These are phyloP conservation scores for Boehmeria nivea DNA, from an alignment of 306 rosid genomes.

Conservation along the genomic window DNA sequence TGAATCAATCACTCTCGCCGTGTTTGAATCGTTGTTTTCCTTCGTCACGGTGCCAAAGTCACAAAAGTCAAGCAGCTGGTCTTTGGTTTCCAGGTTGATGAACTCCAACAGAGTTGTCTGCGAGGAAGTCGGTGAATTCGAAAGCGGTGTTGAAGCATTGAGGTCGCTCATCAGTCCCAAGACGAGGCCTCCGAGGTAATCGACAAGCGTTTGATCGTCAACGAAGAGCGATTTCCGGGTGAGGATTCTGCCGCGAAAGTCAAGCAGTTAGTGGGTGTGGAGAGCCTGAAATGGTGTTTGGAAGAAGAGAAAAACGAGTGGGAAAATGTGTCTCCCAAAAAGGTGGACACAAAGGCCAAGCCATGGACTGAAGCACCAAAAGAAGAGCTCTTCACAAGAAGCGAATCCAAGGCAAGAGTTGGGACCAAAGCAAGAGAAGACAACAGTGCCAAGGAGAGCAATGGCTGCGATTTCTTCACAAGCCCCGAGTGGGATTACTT, in stretches of 20 bases:
- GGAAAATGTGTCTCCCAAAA: conserved; percentile 26
- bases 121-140: conserved; percentile 14
- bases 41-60: conserved; percentile 23
- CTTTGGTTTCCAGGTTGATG: conserved; percentile 19
- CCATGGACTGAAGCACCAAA: conserved; percentile 32
- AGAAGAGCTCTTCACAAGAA: conserved; percentile 19
- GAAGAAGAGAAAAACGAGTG: conserved; percentile 30
- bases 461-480: conserved; percentile 3
- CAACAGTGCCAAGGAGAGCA: not conserved
- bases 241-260: conserved; percentile 10
- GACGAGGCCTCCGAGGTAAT: conserved; percentile 10
- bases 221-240: conserved; percentile 12
- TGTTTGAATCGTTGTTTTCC: conserved; percentile 30
- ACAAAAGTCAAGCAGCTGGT: conserved; percentile 4
- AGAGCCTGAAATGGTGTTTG: conserved; percentile 36
- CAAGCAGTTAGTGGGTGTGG: conserved; percentile 16
- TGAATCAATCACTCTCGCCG: conserved; percentile 16
- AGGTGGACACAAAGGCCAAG: conserved; percentile 32
- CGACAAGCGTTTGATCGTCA: conserved; percentile 14
- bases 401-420: conserved; percentile 41
- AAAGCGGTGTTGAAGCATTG: conserved; percentile 7
- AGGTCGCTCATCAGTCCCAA: not conserved
- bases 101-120: conserved; percentile 1
- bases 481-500: conserved; percentile 4
- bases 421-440: conserved; percentile 1